Conservation (phyloP, 2,329 filamentous ascomycete genomes). For the Apiospora malaysiana region DNA sequence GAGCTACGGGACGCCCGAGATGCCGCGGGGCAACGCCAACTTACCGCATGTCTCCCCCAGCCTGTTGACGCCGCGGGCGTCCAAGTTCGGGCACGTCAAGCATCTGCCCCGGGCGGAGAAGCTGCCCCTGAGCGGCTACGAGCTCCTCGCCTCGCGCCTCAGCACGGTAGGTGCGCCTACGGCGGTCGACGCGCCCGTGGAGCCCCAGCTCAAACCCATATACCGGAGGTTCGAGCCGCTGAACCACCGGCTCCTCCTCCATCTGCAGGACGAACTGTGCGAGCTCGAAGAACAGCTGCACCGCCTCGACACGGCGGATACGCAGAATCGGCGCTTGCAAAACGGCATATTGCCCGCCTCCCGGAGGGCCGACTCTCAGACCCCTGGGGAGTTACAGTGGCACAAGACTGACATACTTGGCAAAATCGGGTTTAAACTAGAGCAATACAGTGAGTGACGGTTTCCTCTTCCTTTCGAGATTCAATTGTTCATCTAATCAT, state of each 20-base stretch:
- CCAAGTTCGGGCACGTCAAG: conserved; percentile 41
- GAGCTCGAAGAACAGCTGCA: conserved; percentile 82
- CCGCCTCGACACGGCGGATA: conserved; percentile 66
- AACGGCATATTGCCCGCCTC: conserved; percentile 62
- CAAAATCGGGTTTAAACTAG: conserved; percentile 68
- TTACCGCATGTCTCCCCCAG: conserved; percentile 44
- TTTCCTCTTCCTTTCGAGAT: too few relatives aligned
- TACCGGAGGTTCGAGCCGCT: conserved; percentile 84
- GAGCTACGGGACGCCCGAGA: conserved; percentile 49
- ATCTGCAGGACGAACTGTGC: conserved; percentile 83
- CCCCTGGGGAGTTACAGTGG: conserved; percentile 63
- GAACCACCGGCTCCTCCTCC: conserved; percentile 81
- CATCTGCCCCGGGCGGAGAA: conserved; percentile 48
- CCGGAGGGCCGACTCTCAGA: conserved; percentile 59
- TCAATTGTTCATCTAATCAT: neutral
- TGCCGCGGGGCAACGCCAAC: conserved; percentile 47
- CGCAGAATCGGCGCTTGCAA: conserved; percentile 50
- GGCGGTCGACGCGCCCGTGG: neutral
- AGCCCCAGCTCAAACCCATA: conserved; percentile 56
- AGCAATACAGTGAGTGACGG: too few relatives aligned
- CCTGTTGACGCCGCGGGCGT: conserved; percentile 44
- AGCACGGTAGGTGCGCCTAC: conserved; percentile 38
- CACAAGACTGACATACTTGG: conserved; percentile 66
- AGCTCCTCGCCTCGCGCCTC: conserved; percentile 64
- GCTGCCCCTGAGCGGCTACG: conserved; percentile 62